Conservation (phyloP, 257 asterid species). For the Fraxinus quadrangulata region DNA sequence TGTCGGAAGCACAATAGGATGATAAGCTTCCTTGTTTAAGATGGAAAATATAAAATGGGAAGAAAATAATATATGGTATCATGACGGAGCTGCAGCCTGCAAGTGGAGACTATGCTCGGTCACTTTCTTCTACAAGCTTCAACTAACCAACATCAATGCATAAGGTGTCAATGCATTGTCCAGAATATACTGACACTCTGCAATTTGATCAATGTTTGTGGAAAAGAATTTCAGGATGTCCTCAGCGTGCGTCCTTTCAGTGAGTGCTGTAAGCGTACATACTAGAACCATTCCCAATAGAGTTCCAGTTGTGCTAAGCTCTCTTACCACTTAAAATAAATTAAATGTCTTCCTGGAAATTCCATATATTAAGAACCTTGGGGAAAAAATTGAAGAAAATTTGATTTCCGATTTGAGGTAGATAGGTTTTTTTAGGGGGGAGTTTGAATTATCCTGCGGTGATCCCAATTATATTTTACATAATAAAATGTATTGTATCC, state of each 20-base stretch:
- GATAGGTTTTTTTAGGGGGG: background rate
- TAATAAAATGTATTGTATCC: background rate
- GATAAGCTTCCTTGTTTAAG: slow-evolving; percentile 5
- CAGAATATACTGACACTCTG: slow-evolving; percentile 95
- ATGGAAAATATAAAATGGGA: slow-evolving; percentile 31
- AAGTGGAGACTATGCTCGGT: slow-evolving; percentile 79
- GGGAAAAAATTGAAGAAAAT: background rate
- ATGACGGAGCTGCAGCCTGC: slow-evolving; percentile 68
- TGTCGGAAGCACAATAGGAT: slow-evolving; percentile 4
- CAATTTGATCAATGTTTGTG: slow-evolving; percentile 78
- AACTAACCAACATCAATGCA: slow-evolving; percentile 97
- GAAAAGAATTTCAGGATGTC: slow-evolving; percentile 92
- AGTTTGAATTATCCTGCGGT: background rate
- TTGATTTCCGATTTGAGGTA: background rate
- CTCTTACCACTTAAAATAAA: slow-evolving; percentile 55
- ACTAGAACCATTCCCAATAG: slow-evolving; percentile 72
- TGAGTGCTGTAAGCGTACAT: slow-evolving; percentile 83
- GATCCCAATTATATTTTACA: background rate
- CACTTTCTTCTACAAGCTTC: slow-evolving; percentile 99
- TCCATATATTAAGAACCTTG: slow-evolving; percentile 48
- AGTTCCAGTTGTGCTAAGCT: slow-evolving; percentile 95
- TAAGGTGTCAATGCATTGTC: slow-evolving; percentile 96
- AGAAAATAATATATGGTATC: slow-evolving; percentile 62
- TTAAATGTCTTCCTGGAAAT: slow-evolving; percentile 41
- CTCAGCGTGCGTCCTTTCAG: slow-evolving; percentile 93